phyloP scores from a whole-genome alignment of 2,329 filamentous ascomycete species.

The Sporothrix brunneoviolacea region DNA sequence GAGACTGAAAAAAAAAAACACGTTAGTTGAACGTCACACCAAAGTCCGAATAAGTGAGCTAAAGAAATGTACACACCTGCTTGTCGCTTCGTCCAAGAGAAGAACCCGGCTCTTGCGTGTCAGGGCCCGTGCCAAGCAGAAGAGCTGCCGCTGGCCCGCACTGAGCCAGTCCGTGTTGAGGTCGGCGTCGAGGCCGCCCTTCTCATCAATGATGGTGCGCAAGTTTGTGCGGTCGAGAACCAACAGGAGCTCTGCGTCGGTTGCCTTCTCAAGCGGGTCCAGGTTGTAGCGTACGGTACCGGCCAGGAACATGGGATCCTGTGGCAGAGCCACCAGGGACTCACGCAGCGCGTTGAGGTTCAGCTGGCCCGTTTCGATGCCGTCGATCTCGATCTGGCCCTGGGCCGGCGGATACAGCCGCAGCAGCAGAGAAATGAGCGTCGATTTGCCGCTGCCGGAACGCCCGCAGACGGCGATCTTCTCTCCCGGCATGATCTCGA shows the following conservation, averaged over 20 bases:
- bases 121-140: conserved; percentile 42
- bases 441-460: conserved; percentile 28
- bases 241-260: conserved; percentile 26
- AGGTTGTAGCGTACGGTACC: conserved; percentile 44
- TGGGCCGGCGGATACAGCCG: conserved; percentile 38
- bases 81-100: conserved; percentile 39
- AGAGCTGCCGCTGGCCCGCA: conserved; percentile 43
- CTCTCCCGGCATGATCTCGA: conserved; percentile 25
- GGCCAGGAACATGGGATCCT: conserved; percentile 44
- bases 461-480: conserved; percentile 32
- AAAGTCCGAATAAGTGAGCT: neutral
- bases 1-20: conserved; percentile 33
- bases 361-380: conserved; percentile 28
- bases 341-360: conserved; percentile 24
- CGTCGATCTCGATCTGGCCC: conserved; percentile 41
- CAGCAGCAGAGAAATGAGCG: conserved; percentile 33
- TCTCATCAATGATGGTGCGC: conserved; percentile 26
- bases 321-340: conserved; percentile 38
- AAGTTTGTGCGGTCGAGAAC: conserved; percentile 21
- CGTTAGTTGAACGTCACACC: neutral
- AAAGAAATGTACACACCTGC: conserved; percentile 22
- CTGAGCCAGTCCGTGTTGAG: conserved; percentile 29
- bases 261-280: conserved; percentile 34
- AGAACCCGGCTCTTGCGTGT: conserved; percentile 35
- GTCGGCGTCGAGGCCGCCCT: conserved; percentile 32